Conservation (phyloP, 805 yeast species). For the Candida methanosorbosa region DNA sequence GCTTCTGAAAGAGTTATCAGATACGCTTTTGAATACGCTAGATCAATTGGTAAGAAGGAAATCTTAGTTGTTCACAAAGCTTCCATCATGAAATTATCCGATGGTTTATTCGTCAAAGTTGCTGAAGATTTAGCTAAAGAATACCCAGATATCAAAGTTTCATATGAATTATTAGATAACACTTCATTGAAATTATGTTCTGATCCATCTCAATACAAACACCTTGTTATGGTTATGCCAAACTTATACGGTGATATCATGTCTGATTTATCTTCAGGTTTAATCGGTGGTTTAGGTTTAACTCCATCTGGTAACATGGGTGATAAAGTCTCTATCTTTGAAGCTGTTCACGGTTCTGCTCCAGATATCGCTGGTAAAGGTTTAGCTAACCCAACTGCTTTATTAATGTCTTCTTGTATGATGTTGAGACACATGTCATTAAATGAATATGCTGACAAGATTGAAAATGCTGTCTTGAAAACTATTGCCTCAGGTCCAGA, state of each 20-base stretch:
- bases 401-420: conserved; percentile 93
- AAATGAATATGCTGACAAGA: conserved; percentile 68
- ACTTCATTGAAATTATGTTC: conserved; percentile 85
- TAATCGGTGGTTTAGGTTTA: conserved; percentile 97
- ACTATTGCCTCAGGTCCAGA: conserved; percentile 95
- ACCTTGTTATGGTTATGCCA: conserved; percentile 94
- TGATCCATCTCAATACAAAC: conserved; percentile 81
- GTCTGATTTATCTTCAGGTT: conserved; percentile 96
- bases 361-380: conserved; percentile 99
- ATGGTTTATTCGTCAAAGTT: conserved; percentile 89
- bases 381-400: conserved; percentile 97
- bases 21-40: conserved; percentile 96
- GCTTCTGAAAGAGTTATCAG: conserved; percentile 96
- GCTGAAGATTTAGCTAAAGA: conserved; percentile 86
- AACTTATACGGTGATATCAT: conserved; percentile 98
- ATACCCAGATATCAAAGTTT: conserved; percentile 82
- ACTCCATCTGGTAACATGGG: conserved; percentile 99
- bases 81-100: conserved; percentile 95
- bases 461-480: conserved; percentile 77
- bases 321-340: conserved; percentile 93
- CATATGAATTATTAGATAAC: conserved; percentile 88
- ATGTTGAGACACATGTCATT: conserved; percentile 98
- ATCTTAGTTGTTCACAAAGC: conserved; percentile 97
- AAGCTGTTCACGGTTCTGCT: conserved; percentile 99
- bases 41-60: conserved; percentile 77